A percentile compares a stretch with the other conserved stretches of the same genome.
Conservation (phyloP, 2,329 filamentous ascomycete species). For the Colletotrichum brevisporum region DNA sequence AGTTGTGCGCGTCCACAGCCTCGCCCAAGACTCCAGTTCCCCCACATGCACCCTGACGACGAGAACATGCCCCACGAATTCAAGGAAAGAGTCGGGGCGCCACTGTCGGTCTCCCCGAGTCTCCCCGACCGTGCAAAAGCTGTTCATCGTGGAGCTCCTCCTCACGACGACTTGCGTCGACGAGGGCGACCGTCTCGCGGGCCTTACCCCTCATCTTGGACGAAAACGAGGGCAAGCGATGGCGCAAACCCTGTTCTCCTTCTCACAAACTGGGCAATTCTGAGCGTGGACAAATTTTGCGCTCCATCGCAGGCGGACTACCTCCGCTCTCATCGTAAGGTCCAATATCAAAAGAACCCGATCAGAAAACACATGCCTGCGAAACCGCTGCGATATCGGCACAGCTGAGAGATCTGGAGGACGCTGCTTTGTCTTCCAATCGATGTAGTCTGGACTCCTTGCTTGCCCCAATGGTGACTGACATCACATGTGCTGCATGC, state of each 20-base stretch:
- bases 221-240: background rate
- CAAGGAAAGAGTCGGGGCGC: conserved; percentile 18
- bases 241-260: background rate
- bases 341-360: background rate
- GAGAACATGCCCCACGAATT: conserved; percentile 12
- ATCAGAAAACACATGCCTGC: background rate
- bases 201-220: background rate
- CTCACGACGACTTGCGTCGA: background rate
- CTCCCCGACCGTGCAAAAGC: conserved; percentile 13
- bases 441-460: background rate
- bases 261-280: background rate
- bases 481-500: background rate
- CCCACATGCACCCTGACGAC: conserved; percentile 21
- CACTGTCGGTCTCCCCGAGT: conserved; percentile 25
- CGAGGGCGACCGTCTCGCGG: background rate
- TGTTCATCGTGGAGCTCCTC: conserved; percentile 26
- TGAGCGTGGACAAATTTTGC: background rate
- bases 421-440: background rate
- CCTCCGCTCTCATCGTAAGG: background rate
- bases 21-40: conserved; percentile 30
- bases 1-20: conserved; percentile 32
- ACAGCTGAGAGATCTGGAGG: background rate
- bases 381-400: background rate
- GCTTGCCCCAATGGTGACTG: background rate
- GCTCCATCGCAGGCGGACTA: background rate